Percentiles rank a stretch among this genome's conserved stretches.
phyloP scores from a whole-genome alignment of 257 asterid genomes.

The Mentha longifolia region DNA sequence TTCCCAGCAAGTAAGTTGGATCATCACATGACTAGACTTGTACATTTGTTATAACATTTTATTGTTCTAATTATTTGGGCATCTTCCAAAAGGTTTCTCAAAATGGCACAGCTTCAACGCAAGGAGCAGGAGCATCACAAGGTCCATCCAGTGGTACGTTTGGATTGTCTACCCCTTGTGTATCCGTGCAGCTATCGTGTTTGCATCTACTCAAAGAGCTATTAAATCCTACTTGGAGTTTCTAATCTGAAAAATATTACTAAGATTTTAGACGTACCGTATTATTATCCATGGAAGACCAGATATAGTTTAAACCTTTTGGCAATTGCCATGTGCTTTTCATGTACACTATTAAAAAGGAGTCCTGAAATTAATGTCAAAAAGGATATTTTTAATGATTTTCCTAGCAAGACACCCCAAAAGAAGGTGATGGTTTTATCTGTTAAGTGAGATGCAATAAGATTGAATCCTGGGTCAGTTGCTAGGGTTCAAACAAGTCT shows the following conservation, averaged over 20 bases:
- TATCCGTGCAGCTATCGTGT: slow-evolving; percentile 11
- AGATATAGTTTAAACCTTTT: neutral
- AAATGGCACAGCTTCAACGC: slow-evolving; percentile 72
- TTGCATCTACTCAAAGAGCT: slow-evolving; percentile 11
- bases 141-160: slow-evolving; percentile 60
- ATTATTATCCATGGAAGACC: neutral
- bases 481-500: neutral
- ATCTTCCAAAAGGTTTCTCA: slow-evolving; percentile 61
- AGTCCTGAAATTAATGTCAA: neutral
- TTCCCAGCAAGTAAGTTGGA: slow-evolving; percentile 52
- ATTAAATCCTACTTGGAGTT: neutral
- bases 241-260: neutral
- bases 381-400: neutral
- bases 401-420: neutral
- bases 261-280: slow-evolving; percentile 6
- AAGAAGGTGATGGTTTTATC: neutral
- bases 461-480: neutral
- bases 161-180: too few relatives aligned
- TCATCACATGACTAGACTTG: slow-evolving; percentile 26
- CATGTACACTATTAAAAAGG: neutral
- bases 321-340: neutral
- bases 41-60: slow-evolving; percentile 14
- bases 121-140: slow-evolving; percentile 54
- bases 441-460: neutral
- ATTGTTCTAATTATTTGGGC: slow-evolving; percentile 27